phyloP scores from a whole-genome alignment of 441 rosid species.

The Gossypium laxum region DNA sequence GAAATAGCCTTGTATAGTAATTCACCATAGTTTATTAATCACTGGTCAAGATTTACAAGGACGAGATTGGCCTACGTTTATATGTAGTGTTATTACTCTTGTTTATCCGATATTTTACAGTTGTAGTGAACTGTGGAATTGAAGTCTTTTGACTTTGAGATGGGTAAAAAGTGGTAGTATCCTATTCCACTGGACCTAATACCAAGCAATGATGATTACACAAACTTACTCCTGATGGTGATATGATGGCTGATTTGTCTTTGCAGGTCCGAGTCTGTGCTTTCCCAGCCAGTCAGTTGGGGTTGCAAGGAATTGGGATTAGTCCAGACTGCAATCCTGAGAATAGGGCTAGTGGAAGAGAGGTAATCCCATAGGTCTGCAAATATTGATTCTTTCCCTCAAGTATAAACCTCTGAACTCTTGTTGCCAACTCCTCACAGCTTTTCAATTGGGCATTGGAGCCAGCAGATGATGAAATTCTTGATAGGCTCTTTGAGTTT shows the following conservation, averaged over 20 bases:
- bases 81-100: not conserved
- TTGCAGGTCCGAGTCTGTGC: conserved; percentile 78
- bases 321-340: conserved; percentile 87
- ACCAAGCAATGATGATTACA: not conserved
- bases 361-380: conserved; percentile 33
- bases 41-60: not conserved
- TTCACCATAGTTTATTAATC: not conserved
- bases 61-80: not conserved
- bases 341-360: conserved; percentile 49
- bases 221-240: not conserved
- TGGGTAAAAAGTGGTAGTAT: not conserved
- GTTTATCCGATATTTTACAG: not conserved
- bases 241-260: not conserved
- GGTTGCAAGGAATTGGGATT: conserved; percentile 65
- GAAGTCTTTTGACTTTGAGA: not conserved
- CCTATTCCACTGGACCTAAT: not conserved
- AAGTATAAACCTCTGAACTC: not conserved
- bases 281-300: conserved; percentile 52
- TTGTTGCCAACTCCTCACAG: conserved; percentile 26
- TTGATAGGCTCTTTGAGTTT: conserved; percentile 60
- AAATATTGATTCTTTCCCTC: not conserved
- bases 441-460: conserved; percentile 83
- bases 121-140: not conserved
- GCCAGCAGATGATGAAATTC: conserved; percentile 69
- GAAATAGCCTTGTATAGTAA: not conserved